Percentiles rank a stretch among this genome's conserved stretches.
Conservation (phyloP, 2,329 filamentous ascomycete species). For the Dactylellina cionopaga region DNA sequence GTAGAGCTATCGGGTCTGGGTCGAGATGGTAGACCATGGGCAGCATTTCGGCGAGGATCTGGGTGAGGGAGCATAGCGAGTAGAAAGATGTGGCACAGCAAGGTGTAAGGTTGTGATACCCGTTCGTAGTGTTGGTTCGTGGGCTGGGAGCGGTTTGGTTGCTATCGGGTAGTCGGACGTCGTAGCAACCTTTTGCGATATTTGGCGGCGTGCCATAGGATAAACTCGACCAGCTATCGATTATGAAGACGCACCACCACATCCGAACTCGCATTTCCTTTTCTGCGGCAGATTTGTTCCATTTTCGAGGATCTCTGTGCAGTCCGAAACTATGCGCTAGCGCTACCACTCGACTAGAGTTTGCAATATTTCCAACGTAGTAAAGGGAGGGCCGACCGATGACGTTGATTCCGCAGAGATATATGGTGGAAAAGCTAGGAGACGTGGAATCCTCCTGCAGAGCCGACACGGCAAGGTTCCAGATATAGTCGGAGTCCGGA, state of each 20-base stretch:
- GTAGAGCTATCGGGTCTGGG: constrained; percentile 15
- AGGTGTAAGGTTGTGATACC: constrained; percentile 51
- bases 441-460: constrained; percentile 70
- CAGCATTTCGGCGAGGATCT: constrained; percentile 58
- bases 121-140: constrained; percentile 54
- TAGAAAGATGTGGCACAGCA: constrained; percentile 62
- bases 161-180: constrained; percentile 63
- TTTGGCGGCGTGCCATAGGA: constrained; percentile 67
- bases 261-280: constrained; percentile 67
- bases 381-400: constrained; percentile 70
- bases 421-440: constrained; percentile 69
- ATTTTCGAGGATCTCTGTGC: constrained; percentile 66
- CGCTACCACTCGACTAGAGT: constrained; percentile 66
- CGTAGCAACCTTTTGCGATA: constrained; percentile 63
- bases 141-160: constrained; percentile 6
- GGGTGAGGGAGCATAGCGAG: constrained; percentile 63
- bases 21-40: constrained; percentile 47
- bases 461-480: constrained; percentile 71
- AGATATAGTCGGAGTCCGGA: constrained; percentile 70
- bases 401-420: constrained; percentile 69
- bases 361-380: constrained; percentile 68
- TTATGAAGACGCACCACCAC: constrained; percentile 68
- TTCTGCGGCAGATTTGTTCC: constrained; percentile 67
- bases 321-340: constrained; percentile 68
- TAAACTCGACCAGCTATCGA: constrained; percentile 68